Evolutionary conservation across 2,329 filamentous ascomycete species (phyloP), one percentile per base, ranked within the genome.

Genomic region (Mycosphaerella sp.): DNA sequence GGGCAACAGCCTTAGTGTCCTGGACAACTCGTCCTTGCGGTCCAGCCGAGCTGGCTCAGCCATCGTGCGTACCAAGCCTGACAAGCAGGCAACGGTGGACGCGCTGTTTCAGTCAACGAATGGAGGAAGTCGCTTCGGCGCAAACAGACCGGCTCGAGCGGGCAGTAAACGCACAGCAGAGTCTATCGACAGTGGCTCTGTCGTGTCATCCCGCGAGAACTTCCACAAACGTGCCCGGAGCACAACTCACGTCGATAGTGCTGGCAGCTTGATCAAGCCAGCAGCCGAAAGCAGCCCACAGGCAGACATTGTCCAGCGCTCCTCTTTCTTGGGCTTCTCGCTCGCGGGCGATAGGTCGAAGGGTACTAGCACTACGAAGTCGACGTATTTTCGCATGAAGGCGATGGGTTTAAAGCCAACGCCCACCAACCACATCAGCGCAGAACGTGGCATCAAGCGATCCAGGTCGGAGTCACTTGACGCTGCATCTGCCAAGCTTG

Each of bases 331-430:
- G 7, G 62, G 62, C 8, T 66, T 64, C 32, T 56, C 61, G 3
- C 30, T 56, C 17, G 32, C 32, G 10, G 42, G 42, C 56, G 61
- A 54, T 61, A 63, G 34, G 60, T 70, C 36, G 17, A 48, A 53
- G n/a, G 72, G 74, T 59, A 47, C 53, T 8, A 72, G 73, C 60
- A 71, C 70, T 2, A 77, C 75, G 0, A 68, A 71, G 25, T 73
- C 74, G 0, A 73, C 74, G 44, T 79, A 76, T 62, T 79, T 79
- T 65, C 65, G 69, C 39, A 66, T 78, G 27, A 74, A 75, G 47
- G 74, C 75, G 1, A 64, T 73, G 58, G 76, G 76, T 7, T 64
- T 77, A 41, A 70, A 75, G 55, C 69, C 68, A 46, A 70, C 74
- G 50, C 66, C 66, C n/a, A 48, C 50, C 35, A 51, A 44, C 4